Evolutionary conservation across 2,329 filamentous ascomycete species (phyloP).

Genomic region (Phaeosphaeriaceae sp.): DNA sequence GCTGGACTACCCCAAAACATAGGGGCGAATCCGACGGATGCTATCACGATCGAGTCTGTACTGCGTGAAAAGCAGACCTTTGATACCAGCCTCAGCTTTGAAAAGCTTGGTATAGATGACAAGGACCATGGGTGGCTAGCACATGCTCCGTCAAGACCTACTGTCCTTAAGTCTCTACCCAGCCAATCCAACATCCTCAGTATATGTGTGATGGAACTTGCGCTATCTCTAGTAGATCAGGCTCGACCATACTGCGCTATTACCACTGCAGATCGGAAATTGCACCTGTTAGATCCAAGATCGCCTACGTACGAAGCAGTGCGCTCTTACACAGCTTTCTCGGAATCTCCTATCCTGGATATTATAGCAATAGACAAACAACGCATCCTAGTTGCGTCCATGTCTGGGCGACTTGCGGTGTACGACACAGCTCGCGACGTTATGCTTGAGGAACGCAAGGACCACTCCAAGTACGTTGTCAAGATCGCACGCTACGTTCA

Average conservation of each 20-base stretch:
- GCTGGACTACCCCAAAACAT: conserved; percentile 61
- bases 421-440: conserved; percentile 50
- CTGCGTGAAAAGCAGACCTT: conserved; percentile 67
- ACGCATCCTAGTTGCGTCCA: conserved; percentile 61
- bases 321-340: conserved; percentile 48
- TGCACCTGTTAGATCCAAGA: conserved; percentile 55
- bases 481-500: conserved; percentile 54
- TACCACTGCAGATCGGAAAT: conserved; percentile 50
- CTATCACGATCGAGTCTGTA: conserved; percentile 65
- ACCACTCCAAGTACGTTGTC: conserved; percentile 67
- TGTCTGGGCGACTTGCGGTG: conserved; percentile 65
- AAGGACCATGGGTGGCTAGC: conserved; percentile 53
- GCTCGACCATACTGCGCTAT: conserved; percentile 37
- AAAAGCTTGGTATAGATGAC: conserved; percentile 60
- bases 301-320: conserved; percentile 39
- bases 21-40: conserved; percentile 50
- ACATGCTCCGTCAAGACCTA: conserved; percentile 56
- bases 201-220: conserved; percentile 53
- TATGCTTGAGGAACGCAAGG: conserved; percentile 58
- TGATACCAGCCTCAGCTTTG: conserved; percentile 63
- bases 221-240: conserved; percentile 15
- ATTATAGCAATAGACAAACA: conserved; percentile 52
- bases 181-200: conserved; percentile 62
- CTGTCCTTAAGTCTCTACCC: conserved; percentile 52
- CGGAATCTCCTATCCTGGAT: conserved; percentile 64